These are phyloP conservation scores for Rhizophora apiculata DNA, from an alignment of 345 rosid genomes.

Conservation along the genomic window DNA sequence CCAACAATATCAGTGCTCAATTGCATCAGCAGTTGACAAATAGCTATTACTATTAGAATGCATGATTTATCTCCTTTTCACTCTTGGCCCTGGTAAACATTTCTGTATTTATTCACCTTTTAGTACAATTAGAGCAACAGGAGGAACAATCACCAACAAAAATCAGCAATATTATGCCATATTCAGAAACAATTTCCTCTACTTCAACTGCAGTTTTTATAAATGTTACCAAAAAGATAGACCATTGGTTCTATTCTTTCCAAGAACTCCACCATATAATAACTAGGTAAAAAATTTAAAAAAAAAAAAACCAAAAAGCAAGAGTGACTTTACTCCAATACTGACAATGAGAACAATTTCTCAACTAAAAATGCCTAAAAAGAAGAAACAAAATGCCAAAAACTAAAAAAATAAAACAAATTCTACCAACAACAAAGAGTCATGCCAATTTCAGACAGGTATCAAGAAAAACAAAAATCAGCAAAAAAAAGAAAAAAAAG, in stretches of 20 bases:
- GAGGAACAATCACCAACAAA: background rate
- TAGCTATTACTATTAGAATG: background rate
- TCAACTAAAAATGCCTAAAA: no score
- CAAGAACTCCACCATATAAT: conserved; percentile 7
- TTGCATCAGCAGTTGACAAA: background rate
- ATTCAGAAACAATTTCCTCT: no score
- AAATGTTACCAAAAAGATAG: background rate
- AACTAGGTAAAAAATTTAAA: background rate
- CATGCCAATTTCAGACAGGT: no score
- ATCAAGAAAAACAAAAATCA: no score
- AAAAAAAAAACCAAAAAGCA: no score
- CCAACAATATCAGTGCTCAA: background rate
- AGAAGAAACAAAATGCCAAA: no score
- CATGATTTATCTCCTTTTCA: background rate
- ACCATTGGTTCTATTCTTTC: conserved; percentile 16
- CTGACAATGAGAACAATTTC: no score
- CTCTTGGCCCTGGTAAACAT: background rate
- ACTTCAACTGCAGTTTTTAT: background rate
- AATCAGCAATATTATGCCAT: background rate
- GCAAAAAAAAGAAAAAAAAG: no score
- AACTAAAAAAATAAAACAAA: no score
- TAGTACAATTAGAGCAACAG: background rate
- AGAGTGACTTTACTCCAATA: no score
- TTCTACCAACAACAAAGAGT: no score
- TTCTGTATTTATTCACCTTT: background rate